These are phyloP conservation scores for Pseudohalonectria lignicola DNA, from an alignment of 2,329 filamentous ascomycete genomes.

Conservation along the genomic window DNA sequence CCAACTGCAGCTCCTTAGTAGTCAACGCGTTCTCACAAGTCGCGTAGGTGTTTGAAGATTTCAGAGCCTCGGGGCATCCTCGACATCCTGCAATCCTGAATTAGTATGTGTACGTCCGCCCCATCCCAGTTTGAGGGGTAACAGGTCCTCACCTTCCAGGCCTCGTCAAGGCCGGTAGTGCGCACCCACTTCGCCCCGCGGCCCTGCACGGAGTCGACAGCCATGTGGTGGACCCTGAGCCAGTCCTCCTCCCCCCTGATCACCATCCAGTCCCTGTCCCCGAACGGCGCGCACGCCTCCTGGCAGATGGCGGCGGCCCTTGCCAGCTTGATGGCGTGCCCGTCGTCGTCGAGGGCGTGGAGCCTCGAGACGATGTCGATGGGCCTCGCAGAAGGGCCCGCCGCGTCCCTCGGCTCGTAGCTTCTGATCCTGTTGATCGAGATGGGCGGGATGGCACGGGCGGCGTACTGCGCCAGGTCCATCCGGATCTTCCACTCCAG, in stretches of 20 bases:
- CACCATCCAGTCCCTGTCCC: constrained; percentile 33
- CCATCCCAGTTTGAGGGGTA: too few species aligned
- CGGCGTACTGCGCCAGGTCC: constrained; percentile 65
- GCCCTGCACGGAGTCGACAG: constrained; percentile 49
- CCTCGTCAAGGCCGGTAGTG: constrained; percentile 50
- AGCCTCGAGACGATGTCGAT: constrained; percentile 34
- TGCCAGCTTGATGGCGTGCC: constrained; percentile 68
- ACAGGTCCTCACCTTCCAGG: constrained; percentile 42
- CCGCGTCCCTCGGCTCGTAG: constrained; percentile 41
- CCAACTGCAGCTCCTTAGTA: too few species aligned
- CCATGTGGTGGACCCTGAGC: constrained; percentile 48
- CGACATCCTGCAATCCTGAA: not conserved
- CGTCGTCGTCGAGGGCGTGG: constrained; percentile 54
- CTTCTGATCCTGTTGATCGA: constrained; percentile 43
- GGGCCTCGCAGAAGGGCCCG: constrained; percentile 23
- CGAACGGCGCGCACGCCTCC: constrained; percentile 30
- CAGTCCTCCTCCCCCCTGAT: constrained; percentile 47
- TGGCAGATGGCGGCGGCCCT: constrained; percentile 59
- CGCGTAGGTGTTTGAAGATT: too few species aligned
- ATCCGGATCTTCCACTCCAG: constrained; percentile 74
- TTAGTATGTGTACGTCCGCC: too few species aligned
- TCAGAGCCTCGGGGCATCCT: constrained; percentile 1
- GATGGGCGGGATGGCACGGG: constrained; percentile 51
- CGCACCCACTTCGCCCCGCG: constrained; percentile 46
- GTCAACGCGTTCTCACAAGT: too few species aligned